Evolutionary conservation across 148 eudicot genomes (phyloP), one percentile per base, ranked within the genome.

Genomic region (Heliamphora exappendiculata): DNA sequence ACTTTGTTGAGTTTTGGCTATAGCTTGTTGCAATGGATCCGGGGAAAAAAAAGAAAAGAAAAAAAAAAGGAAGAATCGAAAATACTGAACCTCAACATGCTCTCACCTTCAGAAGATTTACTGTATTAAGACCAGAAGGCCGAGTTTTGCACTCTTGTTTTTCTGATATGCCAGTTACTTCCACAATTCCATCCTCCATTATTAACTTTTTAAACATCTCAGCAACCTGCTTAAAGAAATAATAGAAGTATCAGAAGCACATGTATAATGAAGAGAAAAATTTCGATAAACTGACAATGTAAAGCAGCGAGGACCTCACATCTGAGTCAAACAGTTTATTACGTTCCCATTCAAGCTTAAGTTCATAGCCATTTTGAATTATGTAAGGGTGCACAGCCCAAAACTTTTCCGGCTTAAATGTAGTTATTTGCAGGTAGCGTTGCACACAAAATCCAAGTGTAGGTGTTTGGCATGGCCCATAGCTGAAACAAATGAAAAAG

Each of bases 401-500:
- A 79, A 86, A 91, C 76, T 86, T 91, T 76, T 94, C 97, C 1
- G 95, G 97, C 88, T 90, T 94, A 72, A 91, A 94, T 70, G 91
- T 90, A 78, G 81, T 85, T 66, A 94, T 94, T 79, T 89, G 90
- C 80, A 94, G 79, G 86, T 94, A 88, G 54, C 98, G 95, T 78
- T 91, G 98, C 72, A 94, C 97, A 81, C 98, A 94, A 81, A 94
- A 94, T 73, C 98, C 98, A 76, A 94, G 98, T 17, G 98, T 94
- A 66, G 98, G 98, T 80, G 98, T 94, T 86, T 94, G 98, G 76
- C 98, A 94, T 22, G 98, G 98, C 78, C 98, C 98, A 73, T 94
- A 94, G 44, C 97, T 94, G 91, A 81, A 80, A 84, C 65, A 76
- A 79, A 63, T 39, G 70, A 70, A 49, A 70, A 63, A 54, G 65